Conservation (phyloP, 1,139 yeast genomes). For the Saccharomyces hybrid region DNA sequence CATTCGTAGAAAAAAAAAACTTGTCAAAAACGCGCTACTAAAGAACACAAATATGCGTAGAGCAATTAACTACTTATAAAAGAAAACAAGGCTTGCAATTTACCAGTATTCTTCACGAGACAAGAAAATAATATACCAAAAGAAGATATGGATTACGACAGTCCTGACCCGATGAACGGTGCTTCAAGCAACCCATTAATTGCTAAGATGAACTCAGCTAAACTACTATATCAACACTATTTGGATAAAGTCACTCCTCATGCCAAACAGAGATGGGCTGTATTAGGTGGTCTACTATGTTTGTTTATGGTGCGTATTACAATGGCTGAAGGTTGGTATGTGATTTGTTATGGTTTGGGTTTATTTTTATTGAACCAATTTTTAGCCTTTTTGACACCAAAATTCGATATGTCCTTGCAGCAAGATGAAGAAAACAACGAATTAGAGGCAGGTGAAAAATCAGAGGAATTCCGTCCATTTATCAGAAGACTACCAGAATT, state of each 20-base stretch:
- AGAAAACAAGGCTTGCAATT: background rate
- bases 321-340: constrained; percentile 86
- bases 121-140: background rate
- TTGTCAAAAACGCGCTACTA: background rate
- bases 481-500: constrained; percentile 91
- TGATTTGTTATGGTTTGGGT: constrained; percentile 84
- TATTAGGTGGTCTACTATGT: constrained; percentile 48
- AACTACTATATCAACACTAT: constrained; percentile 48
- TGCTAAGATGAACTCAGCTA: constrained; percentile 8
- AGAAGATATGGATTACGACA: background rate
- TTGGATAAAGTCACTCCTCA: constrained; percentile 82
- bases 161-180: constrained; percentile 2
- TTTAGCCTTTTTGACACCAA: constrained; percentile 86
- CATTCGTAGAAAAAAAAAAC: background rate
- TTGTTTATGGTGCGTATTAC: constrained; percentile 68
- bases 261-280: constrained; percentile 68
- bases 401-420: constrained; percentile 89
- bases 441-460: constrained; percentile 54
- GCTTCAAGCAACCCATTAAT: constrained; percentile 9
- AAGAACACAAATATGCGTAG: background rate
- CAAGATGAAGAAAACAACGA: constrained; percentile 79
- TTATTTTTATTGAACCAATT: constrained; percentile 81
- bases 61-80: too few relatives aligned
- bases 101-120: too few relatives aligned
- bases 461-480: constrained; percentile 68